Evolutionary conservation across 257 asterid genomes (phyloP), one percentile per base, ranked within the genome.

Genomic region (Scutellaria baicalensis): DNA sequence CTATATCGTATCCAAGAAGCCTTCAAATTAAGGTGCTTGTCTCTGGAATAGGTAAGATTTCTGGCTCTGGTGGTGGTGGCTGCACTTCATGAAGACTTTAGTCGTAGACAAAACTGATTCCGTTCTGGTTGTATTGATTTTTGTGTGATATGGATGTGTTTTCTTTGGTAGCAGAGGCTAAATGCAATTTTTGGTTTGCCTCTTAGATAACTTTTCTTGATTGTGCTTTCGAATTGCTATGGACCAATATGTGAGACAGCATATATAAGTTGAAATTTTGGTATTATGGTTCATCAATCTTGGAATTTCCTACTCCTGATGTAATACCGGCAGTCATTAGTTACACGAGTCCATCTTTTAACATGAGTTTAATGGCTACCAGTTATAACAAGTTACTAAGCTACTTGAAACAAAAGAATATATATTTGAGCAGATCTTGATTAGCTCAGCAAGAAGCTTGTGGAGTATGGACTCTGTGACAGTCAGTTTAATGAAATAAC

Each of bases 51-150:
- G 71, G 59, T 71, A 73, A 62, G 62, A 59, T 71, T 36, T 65
- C 43, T 68, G 75, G 62, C 64, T 69, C 57, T 68, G 20, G 35
- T 51, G 45, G 70, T 69, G 43, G 27, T 45, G 48, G 60, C 63
- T 58, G 82, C 67, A 27, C 31, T 59, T 71, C 35, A 20, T 52
- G 78, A 64, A 61, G 73, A 73, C 40, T 73, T 68, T 71, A n/a
- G 31, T 66, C 56, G 74, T 80, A 69, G 64, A 70, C 66, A 58
- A 56, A 58, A 66, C 50, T 68, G 42, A 58, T 65, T 65, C 6
- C 23, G 7, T 33, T 48, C 57, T 57, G 23, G 45, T 57, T 59
- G 68, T 59, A 14, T 13, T 60, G 64, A 66, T 75, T 67, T 36
- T 68, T 68, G 74, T 64, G 18, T 80, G 72, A 48, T 68, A 51